Conservation (phyloP, 2,329 filamentous ascomycete genomes). For the Tricladium varicosporioides region DNA sequence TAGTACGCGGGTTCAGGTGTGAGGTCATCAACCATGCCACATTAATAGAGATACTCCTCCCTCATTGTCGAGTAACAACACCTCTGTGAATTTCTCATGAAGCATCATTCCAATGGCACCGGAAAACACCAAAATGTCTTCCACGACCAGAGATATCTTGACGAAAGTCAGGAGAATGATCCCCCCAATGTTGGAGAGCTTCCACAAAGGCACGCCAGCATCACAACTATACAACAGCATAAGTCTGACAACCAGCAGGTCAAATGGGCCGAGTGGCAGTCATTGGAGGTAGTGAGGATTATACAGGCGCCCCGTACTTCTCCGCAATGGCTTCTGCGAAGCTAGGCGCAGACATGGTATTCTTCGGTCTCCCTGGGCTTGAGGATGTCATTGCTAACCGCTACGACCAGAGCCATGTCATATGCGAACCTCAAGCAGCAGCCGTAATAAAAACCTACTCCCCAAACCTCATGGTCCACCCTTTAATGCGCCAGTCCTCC, state of each 20-base stretch:
- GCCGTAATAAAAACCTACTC: constrained; percentile 96
- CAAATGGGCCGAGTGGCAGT: constrained; percentile 90
- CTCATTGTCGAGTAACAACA: not conserved
- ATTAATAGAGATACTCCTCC: not conserved
- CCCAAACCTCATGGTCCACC: constrained; percentile 97
- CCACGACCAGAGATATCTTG: constrained; percentile 72
- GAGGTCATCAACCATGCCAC: not conserved
- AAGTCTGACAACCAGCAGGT: constrained; percentile 49
- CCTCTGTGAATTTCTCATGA: not conserved
- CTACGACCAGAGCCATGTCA: constrained; percentile 72
- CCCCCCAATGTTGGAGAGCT: constrained; percentile 90
- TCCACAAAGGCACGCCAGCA: constrained; percentile 77
- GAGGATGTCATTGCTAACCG: not conserved
- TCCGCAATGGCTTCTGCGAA: constrained; percentile 94
- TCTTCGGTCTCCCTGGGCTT: constrained; percentile 14
- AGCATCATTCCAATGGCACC: constrained; percentile 25
- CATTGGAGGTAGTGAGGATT: constrained; percentile 92
- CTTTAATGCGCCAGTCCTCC: constrained; percentile 78
- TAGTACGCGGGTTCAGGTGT: no score
- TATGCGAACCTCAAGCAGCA: constrained; percentile 86
- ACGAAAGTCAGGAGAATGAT: constrained; percentile 83
- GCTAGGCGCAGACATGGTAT: constrained; percentile 85
- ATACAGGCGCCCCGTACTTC: constrained; percentile 96
- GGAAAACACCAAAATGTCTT: constrained; percentile 53
- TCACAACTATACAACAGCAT: not conserved